Base-by-base conservation (phyloP, 345 rosid species). In the Populus pruinosa region DNA sequence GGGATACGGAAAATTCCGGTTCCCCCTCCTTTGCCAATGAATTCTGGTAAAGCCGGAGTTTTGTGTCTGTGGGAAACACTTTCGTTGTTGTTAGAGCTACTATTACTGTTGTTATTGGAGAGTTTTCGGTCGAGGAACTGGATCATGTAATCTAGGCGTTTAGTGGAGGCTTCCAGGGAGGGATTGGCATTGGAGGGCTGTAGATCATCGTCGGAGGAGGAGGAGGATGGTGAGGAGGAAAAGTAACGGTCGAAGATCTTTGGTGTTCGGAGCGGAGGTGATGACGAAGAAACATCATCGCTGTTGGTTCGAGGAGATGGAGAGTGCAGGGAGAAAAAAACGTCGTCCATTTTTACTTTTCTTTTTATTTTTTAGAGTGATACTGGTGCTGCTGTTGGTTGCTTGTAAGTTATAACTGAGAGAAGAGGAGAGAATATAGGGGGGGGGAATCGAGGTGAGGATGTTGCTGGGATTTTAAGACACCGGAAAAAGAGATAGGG, bases 101-200 rank as follows among this genome's bases (percentile, higher is more conserved):
- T 82, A 71, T 50, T 82, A 77, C 43, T 65, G 81, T 70, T 69
- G 83, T 68, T 65, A 82, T 3, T 20, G 43, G 87, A 81, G 64
- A 93, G 92, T 78, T 93, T 87, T 36, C 97, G 89, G 83, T 95
- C 98, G 4, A 95, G 87, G 85, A 95, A 93, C 16, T 92, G 92
- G 79, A 95, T 90, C 98, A 92, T 95, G 90, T 83, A 87, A 75
- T 95, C 98, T 77, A 95, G 93, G 61, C 98, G 96, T 50, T 84
- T 88, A 83, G 80, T 81, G 72, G 93, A 87, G 76, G 92, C 86
- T 70, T 90, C 88, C 70, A 90, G 65, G n/a, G 90, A 83, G 41
- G 82, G 71, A 27, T 43, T 41, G 39, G 87, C 85, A 64, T 76
- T 53, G 21, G 85, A 75, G n/a, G 86, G 83, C 59, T 78, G 87